Conservation (phyloP, 331 rosid species). For the Dryas integrifolia region DNA sequence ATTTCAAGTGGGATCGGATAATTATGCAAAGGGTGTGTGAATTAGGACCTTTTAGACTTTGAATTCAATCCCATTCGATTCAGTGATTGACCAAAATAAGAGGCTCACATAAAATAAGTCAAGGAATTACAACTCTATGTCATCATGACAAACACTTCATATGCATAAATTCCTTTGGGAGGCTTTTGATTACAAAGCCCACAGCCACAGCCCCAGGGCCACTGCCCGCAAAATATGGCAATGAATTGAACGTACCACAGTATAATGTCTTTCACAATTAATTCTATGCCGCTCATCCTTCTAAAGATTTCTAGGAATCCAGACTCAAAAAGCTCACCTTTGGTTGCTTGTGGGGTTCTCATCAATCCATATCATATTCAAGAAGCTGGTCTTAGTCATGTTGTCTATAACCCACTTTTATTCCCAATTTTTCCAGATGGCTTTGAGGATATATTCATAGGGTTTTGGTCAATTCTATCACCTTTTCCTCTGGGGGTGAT, state of each 20-base stretch:
- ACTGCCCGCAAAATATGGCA: constrained; percentile 22
- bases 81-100: constrained; percentile 21
- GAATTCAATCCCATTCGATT: constrained; percentile 35
- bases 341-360: constrained; percentile 34
- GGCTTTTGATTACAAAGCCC: constrained; percentile 15
- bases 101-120: constrained; percentile 26
- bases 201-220: not conserved
- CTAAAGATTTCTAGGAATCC: constrained; percentile 32
- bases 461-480: constrained; percentile 12
- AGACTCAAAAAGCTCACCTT: constrained; percentile 39
- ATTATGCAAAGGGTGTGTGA: constrained; percentile 30
- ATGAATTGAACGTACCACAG: not conserved
- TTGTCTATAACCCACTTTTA: constrained; percentile 25
- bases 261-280: constrained; percentile 22
- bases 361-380: constrained; percentile 19
- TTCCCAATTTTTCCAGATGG: not conserved
- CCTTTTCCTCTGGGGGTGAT: not conserved
- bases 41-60: constrained; percentile 34
- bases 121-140: constrained; percentile 28
- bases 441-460: not conserved
- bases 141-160: constrained; percentile 28
- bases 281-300: constrained; percentile 12
- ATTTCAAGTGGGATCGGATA: constrained; percentile 38
- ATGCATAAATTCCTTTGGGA: constrained; percentile 4
- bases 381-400: constrained; percentile 33